A percentile compares a stretch with the other conserved stretches of the same genome.
Evolutionary conservation across 1,284 basidiomycete genomes (phyloP).

Genomic region (Fomes fomentarius): DNA sequence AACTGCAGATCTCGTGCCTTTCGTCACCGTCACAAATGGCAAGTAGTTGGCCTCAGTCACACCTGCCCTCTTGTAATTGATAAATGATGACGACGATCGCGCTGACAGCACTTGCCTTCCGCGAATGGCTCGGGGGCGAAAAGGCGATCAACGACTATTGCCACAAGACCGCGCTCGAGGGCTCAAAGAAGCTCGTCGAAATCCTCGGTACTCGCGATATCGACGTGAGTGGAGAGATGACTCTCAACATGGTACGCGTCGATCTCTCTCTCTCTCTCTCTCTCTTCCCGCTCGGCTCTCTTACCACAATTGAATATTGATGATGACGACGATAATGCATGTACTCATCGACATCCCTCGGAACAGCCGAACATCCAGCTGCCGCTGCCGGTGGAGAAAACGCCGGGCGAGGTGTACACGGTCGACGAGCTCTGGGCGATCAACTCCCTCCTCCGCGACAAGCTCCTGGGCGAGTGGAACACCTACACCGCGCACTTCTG

Average conservation of each 20-base stretch:
- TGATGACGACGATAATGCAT: too few species aligned
- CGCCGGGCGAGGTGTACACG: constrained; percentile 21
- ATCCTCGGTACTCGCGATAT: constrained; percentile 69
- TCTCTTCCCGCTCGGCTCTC: neutral
- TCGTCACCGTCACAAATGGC: constrained; percentile 63
- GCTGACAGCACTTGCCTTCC: constrained; percentile 72
- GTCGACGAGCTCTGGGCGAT: constrained; percentile 32
- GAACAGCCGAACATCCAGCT: constrained; percentile 42
- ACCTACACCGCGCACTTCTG: constrained; percentile 47
- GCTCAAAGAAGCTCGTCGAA: constrained; percentile 68
- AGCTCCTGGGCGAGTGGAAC: constrained; percentile 47
- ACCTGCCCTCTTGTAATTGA: too few species aligned
- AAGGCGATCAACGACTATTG: constrained; percentile 77
- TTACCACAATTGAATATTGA: too few species aligned
- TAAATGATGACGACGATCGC: too few species aligned
- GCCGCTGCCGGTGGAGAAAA: constrained; percentile 30
- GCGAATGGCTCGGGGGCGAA: constrained; percentile 85
- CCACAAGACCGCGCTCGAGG: constrained; percentile 72
- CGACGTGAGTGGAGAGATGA: constrained; percentile 61
- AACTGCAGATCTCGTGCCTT: constrained; percentile 61
- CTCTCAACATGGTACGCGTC: constrained; percentile 69
- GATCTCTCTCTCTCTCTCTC: neutral
- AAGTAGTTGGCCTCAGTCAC: too few species aligned
- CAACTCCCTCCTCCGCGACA: constrained; percentile 36
- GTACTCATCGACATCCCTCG: too few species aligned